Conservation (phyloP, 495 filamentous ascomycete genomes). For the Xylaria bambusicola region DNA sequence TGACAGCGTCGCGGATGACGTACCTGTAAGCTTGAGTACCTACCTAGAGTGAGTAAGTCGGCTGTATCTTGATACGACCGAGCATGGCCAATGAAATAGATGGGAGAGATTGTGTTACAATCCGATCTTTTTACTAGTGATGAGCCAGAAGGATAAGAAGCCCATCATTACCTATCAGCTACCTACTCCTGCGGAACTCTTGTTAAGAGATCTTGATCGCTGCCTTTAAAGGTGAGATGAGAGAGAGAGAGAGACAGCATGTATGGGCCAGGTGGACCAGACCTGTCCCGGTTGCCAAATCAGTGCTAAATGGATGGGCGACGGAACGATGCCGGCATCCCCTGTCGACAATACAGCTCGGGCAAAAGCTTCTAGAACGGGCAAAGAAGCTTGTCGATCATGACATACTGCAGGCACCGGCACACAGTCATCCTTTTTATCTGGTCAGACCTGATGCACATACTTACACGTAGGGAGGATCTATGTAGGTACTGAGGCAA, state of each 20-base stretch:
- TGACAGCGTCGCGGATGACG: slow-evolving; percentile 7
- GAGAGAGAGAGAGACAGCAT: too few species aligned
- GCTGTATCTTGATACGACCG: neutral
- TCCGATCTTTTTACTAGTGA: too few species aligned
- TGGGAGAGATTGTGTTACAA: too few species aligned
- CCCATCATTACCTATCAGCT: neutral
- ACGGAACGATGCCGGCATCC: slow-evolving; percentile 4
- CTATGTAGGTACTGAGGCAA: too few species aligned
- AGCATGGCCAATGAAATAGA: too few species aligned
- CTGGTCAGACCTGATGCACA: neutral
- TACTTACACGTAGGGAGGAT: neutral
- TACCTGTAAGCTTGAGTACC: neutral
- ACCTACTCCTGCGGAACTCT: too few species aligned
- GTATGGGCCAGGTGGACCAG: slow-evolving; percentile 18
- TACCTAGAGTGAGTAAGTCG: too few species aligned
- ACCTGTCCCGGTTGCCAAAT: neutral
- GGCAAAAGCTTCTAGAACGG: slow-evolving; percentile 18
- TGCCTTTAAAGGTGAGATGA: neutral
- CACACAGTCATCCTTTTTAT: slow-evolving; percentile 11
- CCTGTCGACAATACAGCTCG: slow-evolving; percentile 3
- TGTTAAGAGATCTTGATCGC: too few species aligned
- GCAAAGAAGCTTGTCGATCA: slow-evolving; percentile 2
- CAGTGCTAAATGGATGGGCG: neutral
- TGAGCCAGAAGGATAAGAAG: too few species aligned
- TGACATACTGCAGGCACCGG: slow-evolving; percentile 14